Base-by-base conservation (phyloP, 257 asterid species). In the Mitragyna speciosa region DNA sequence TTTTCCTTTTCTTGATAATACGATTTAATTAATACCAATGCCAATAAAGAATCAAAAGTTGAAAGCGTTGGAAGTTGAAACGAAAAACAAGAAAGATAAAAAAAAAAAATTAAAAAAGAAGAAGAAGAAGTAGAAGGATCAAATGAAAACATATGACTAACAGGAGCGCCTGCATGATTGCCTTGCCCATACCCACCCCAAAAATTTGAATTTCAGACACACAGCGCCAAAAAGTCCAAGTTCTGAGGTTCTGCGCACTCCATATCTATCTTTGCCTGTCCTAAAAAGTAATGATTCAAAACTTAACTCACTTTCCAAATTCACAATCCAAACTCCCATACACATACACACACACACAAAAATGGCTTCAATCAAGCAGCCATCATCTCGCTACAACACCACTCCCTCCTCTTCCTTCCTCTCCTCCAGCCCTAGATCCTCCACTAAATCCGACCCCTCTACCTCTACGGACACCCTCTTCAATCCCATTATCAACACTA, bases 391-490 rank as follows among this genome's bases (percentile, higher is more conserved):
- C 82, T 94, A 94, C 86, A 85, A 83, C 86, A 86, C 64, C 8
- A 9, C 41, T 58, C 79, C 87, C 70, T 7, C 76, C 54, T 81
- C 84, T 4, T 77, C 77, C 22, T 72, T 68, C 63, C 61, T 3
- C 61, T 48, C 79, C 67, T 48, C 73, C 83, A 86, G 83, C 84
- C 82, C 88, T 22, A 88, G 80, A 84, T 83, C 89, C 79, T 92
- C 94, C 75, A 80, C 88, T 0, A 90, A 82, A 83, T 92, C 98
- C 79, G 93, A 90, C 80, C 95, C 93, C 30, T 89, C 98, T 45
- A 90, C 98, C 26, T 93, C 97, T 51, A 80, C 89, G 0, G 96
- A 92, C 12, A 83, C 75, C 73, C 58, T 48, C 8, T 30, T 68
- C 41, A 45, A 45, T 45, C 43, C 41, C 1, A 51, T 9, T 1